Conservation (phyloP, 345 rosid genomes). For the Salix udensis region DNA sequence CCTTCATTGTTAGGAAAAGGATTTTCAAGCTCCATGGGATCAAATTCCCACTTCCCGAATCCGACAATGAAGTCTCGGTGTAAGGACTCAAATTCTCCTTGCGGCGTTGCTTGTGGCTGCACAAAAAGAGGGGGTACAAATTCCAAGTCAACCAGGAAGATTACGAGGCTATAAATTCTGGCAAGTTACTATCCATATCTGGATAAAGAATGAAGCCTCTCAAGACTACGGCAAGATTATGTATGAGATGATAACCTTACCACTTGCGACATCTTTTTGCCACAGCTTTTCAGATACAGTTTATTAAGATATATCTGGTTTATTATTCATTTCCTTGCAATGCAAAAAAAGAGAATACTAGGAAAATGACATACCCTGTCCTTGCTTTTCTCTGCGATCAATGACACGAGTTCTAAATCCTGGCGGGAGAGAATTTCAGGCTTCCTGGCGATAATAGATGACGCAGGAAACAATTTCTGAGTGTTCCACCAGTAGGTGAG, state of each 20-base stretch:
- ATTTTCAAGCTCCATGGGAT: slow-evolving; percentile 26
- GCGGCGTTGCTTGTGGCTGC: slow-evolving; percentile 13
- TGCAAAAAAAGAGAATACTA: not conserved
- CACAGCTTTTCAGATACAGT: not conserved
- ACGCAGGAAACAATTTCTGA: slow-evolving; percentile 26
- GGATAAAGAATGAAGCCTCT: not conserved
- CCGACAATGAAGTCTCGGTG: slow-evolving; percentile 22
- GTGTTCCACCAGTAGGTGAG: slow-evolving; percentile 31
- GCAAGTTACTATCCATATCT: not conserved
- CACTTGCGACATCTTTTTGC: not conserved
- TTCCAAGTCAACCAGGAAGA: not conserved
- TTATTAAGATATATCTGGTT: not conserved
- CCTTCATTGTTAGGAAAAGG: slow-evolving; percentile 28
- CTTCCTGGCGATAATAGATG: slow-evolving; percentile 3
- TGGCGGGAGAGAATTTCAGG: slow-evolving; percentile 13
- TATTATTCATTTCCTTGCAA: not conserved
- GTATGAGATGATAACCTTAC: not conserved
- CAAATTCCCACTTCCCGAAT: slow-evolving; percentile 31
- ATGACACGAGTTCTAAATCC: slow-evolving; percentile 13
- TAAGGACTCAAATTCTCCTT: slow-evolving; percentile 22
- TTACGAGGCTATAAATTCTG: not conserved
- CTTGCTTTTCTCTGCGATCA: not conserved
- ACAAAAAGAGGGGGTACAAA: not conserved
- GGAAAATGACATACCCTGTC: slow-evolving; percentile 9
- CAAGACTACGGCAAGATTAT: not conserved